Evolutionary conservation across 441 rosid genomes (phyloP).

Genomic region (Arabidopsis lyrata): DNA sequence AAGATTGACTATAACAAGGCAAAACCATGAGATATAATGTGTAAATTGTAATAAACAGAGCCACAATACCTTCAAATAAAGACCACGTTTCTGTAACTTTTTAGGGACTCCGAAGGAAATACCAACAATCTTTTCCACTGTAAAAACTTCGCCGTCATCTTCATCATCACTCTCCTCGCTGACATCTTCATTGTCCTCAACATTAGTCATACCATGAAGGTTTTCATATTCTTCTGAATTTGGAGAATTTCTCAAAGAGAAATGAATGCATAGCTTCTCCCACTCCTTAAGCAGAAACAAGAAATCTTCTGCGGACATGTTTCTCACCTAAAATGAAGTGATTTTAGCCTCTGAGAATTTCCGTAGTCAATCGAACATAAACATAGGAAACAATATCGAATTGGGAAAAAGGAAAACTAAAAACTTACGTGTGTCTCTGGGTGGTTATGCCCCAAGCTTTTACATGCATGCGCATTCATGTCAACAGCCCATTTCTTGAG

Average conservation of each 20-base stretch:
- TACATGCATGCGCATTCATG: conserved; percentile 59
- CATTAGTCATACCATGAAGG: conserved; percentile 36
- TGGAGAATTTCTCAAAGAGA: conserved; percentile 46
- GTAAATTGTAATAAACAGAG: conserved; percentile 7
- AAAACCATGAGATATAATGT: background rate
- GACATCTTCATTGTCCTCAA: conserved; percentile 38
- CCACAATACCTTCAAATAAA: conserved; percentile 58
- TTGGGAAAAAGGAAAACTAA: background rate
- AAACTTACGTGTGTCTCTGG: conserved; percentile 61
- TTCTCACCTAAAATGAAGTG: conserved; percentile 59
- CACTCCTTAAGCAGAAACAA: conserved; percentile 63
- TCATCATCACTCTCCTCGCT: conserved; percentile 33
- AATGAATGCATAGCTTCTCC: conserved; percentile 59
- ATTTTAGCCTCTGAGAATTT: conserved; percentile 41
- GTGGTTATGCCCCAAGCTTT: conserved; percentile 68
- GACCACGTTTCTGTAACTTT: conserved; percentile 42
- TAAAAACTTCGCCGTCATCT: conserved; percentile 54
- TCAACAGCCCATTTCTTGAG: conserved; percentile 88
- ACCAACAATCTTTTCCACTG: conserved; percentile 57
- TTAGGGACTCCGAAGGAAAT: conserved; percentile 68
- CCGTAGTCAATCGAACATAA: background rate
- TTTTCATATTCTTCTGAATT: conserved; percentile 37
- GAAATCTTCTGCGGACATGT: conserved; percentile 69
- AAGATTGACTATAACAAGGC: background rate
- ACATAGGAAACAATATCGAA: background rate